These are phyloP conservation scores for Mucor mucedo DNA, from an alignment of 371 early-diverging fungal genomes.

Conservation along the genomic window DNA sequence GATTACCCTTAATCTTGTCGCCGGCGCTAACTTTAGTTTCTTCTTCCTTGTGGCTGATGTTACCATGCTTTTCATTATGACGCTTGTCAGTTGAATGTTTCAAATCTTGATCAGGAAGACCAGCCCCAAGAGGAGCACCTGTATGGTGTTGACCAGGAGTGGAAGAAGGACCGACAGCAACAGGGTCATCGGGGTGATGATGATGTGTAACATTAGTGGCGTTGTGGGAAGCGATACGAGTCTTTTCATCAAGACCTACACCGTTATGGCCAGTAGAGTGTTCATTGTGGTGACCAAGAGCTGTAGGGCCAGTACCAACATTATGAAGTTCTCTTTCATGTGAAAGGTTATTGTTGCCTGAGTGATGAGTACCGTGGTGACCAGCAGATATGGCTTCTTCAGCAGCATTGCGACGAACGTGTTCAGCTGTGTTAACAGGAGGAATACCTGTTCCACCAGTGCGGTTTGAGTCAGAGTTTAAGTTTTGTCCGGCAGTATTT, in stretches of 20 bases:
- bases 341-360: background rate
- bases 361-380: conserved; percentile 1
- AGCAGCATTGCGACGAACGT: conserved; percentile 10
- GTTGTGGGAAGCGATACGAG: background rate
- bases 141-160: background rate
- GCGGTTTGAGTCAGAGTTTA: conserved; percentile 21
- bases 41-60: background rate
- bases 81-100: conserved; percentile 1
- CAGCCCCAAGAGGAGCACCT: conserved; percentile 5
- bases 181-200: background rate
- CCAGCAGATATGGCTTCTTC: conserved; percentile 4
- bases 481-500: conserved; percentile 11
- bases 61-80: background rate
- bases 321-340: background rate
- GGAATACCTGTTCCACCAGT: conserved; percentile 27
- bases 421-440: conserved; percentile 25
- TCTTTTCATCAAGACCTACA: conserved; percentile 3
- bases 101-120: background rate
- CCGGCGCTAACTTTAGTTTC: conserved; percentile 16
- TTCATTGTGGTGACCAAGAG: background rate
- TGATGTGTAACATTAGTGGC: conserved; percentile 3
- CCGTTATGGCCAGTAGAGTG: background rate
- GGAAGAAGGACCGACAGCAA: no score
- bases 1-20: conserved; percentile 39
- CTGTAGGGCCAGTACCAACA: conserved; percentile 4